Base-by-base conservation (phyloP, 2,329 filamentous ascomycete genomes). In the Trichoderma koningii region DNA sequence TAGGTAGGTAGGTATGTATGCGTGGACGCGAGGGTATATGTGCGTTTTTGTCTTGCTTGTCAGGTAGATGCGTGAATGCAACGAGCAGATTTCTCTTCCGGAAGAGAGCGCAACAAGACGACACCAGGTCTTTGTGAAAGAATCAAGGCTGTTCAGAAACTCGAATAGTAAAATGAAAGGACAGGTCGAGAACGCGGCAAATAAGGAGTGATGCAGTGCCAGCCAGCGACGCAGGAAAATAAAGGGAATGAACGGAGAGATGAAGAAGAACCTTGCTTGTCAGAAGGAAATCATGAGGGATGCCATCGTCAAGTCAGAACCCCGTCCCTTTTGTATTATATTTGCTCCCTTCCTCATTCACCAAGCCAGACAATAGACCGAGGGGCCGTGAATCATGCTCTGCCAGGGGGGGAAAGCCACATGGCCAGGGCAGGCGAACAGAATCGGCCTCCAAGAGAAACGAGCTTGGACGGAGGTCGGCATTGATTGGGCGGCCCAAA, bases 121-220 rank as follows among this genome's bases (percentile, higher is more conserved):
- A 64, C 61, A n/a, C 61, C 61, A 44, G 61, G 61, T 56, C 61
- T 50, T 48, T 28, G n/a, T 51, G n/a, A 41, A 55, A 47, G 19
- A 10, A 51, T 14, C 30, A 12, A 44, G 17, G 12, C 15, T 28
- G 51, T 63, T 55, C 47, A 62, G 51, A 21, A 41, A 23, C 19
- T 51, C 15, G 26, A 30, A 44, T 7, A 38, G 5, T 44, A 6
- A 6, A 45, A 10, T 28, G 17, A 30, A 42, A 26, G n/a, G 26
- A 19, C 26, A 23, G 26, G 21, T 7, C 17, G 14, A 52, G 42
- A 10, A 41, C 4, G 45, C 15, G 21, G 15, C 12, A 34, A 38
- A 30, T 56, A 55, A 19, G 26, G 34, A 44, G 30, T 41, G 61
- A 64, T 42, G 52, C 61, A 42, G 61, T 48, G 48, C 48, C 59